Evolutionary conservation across 75 land plant genomes (phyloP), one percentile per base, ranked within the genome.

Genomic region (Ceratopteris richardii): DNA sequence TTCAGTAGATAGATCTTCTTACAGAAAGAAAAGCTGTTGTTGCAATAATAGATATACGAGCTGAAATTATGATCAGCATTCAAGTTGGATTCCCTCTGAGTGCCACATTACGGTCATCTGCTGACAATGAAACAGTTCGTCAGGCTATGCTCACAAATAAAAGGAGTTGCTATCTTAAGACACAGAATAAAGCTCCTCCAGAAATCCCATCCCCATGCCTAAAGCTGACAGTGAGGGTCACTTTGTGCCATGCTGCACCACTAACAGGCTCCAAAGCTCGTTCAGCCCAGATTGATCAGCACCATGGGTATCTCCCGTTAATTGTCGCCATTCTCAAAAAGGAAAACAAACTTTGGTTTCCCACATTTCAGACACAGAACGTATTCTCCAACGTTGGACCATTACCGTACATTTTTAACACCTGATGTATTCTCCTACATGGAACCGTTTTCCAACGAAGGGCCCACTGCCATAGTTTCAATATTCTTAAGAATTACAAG

Each of bases 141-240:
- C 50, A 46, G 14, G 4, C 5, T 17, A 9, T 33, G 37, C 37
- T 9, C 3, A 33, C 37, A 33, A 46, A 46, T 2, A n/a, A 46
- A 2, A 46, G 2, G 17, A 46, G 4, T 46, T 21, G n/a, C n/a
- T n/a, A n/a, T 17, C 22, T 46, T 17, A 53, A 16, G 24, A 22
- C 17, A 1, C 30, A 54, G 23, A 4, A 54, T 27, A 14, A 54
- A n/a, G 24, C 16, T 21, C 31, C 2, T 27, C 17, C 3, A 18
- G n/a, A n/a, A 27, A 47, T 66, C 30, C 19, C 85, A 86, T 90
- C 80, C 85, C 84, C 81, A 85, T 82, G 27, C 85, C 86, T 77
- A 86, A 75, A 57, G 82, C 95, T 11, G 82, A 76, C 44, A 43
- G 73, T 54, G 66, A 26, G 23, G 69, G 71, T 52, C 74, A 65